Evolutionary conservation across 495 filamentous ascomycete species (phyloP), one percentile per base, ranked within the genome.

Genomic region (Podospora pseudopauciseta): DNA sequence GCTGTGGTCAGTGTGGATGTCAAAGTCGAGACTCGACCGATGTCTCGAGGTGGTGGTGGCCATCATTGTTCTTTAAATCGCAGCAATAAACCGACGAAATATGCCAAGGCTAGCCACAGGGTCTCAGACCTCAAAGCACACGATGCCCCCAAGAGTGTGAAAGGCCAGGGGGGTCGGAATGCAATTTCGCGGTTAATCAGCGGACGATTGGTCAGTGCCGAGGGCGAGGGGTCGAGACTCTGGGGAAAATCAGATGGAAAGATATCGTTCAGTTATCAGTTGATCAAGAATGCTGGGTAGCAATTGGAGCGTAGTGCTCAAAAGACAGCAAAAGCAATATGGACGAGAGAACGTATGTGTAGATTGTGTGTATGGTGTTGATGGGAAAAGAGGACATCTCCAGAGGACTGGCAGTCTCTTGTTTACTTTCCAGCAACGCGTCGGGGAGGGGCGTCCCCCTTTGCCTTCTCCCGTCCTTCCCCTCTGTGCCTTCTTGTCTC

Each of bases 111-210:
- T 54, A 44, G 39, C 60, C 62, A 57, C 34, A 58, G 67, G 62
- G 68, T 68, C 58, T 55, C 68, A 64, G 67, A 55, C 32, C 60
- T 49, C 65, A 58, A 27, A 67, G 28, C 59, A 23, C 23, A 56
- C 49, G 55, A 59, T 53, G 64, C 60, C 39, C 39, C 70, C 56
- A 63, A 53, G n/a, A 67, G 49, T 27, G 64, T 65, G 63, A 60
- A 60, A 63, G 65, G 44, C 69, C 69, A 61, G 67, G 65, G 71
- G 63, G 65, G 16, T 60, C 26, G 53, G 60, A 70, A 65, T 68
- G 72, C 74, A 77, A 77, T 77, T 73, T 77, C 74, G 69, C 75
- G 71, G 70, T 63, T 73, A 73, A 72, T 69, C 69, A 73, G 71
- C 30, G 55, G 64, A 71, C 66, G 75, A 73, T 72, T 72, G 73